Evolutionary conservation across 345 rosid species (phyloP), one percentile per base, ranked within the genome.

Genomic region (Eucalyptus marginata): DNA sequence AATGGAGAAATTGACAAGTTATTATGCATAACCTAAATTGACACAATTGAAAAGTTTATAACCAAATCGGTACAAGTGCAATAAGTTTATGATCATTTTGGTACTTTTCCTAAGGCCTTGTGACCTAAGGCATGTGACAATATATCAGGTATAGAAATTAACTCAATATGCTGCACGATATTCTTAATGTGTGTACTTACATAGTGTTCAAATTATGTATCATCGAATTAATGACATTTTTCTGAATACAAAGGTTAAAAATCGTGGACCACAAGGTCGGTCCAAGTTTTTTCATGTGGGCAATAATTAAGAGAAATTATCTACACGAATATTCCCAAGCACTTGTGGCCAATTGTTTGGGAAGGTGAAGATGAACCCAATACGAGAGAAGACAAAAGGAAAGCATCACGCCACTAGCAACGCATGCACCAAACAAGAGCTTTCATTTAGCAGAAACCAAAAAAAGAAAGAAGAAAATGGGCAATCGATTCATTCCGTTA

Each of bases 21-120:
- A 20, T 52, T 5, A 8, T 20, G 25, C 2, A 52, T 0, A 8
- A 1, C 25, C 13, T 10, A 56, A 56, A 56, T 56, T 25, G 3
- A 25, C 6, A 56, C 13, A 2, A 56, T 56, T 25, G 6, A 56
- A 56, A 56, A 0, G 3, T 56, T 56, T 56, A 56, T 22, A 1
- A 24, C 1, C 10, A 22, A 56, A 56, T 56, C 4, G 1, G 6
- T 56, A 56, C 12, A 56, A 56, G 6, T 56, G 1, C 2, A 56
- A 24, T 56, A 25, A 22, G 3, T 56, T 56, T 56, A 56, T 5
- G 13, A 24, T 25, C 13, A 22, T 24, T 56, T 56, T 56, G 13
- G 29, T 56, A 56, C 13, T 24, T 56, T 56, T 56, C 2, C 3
- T 10, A 36, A 76, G 43, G 47, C 40, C 83, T 20, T 6, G 27